A percentile compares a stretch with the other conserved stretches of the same genome.
These are phyloP conservation scores for Penium margaritaceum DNA, from an alignment of 139 green algal genomes.

Conservation along the genomic window DNA sequence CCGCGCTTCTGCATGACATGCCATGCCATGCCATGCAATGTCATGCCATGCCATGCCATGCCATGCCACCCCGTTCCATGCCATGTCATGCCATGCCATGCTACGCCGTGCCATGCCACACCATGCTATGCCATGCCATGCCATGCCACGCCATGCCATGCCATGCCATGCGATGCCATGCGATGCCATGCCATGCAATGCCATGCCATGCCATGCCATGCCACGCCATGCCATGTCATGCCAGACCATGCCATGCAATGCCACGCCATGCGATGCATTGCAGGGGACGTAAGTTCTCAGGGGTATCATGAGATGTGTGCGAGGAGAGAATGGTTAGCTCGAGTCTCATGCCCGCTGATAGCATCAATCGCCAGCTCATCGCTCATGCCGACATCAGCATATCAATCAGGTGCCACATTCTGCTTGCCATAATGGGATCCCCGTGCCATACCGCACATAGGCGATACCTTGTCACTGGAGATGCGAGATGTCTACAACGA, in stretches of 20 bases:
- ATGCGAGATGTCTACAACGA: too few species aligned
- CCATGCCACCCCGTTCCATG: neutral
- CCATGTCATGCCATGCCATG: neutral
- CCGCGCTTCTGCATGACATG: slow-evolving; percentile 37
- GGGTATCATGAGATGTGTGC: too few species aligned
- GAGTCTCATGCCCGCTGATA: too few species aligned
- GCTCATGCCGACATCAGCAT: too few species aligned
- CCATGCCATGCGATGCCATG: neutral
- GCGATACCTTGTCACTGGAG: too few species aligned
- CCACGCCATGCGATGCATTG: neutral
- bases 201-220: neutral
- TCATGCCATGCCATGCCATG: too few species aligned
- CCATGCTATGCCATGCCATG: neutral
- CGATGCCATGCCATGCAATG: neutral
- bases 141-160: neutral
- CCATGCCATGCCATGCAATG: neutral
- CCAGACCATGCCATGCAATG: neutral
- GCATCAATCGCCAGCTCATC: too few species aligned
- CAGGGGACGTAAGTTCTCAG: too few species aligned
- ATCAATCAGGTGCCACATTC: too few species aligned
- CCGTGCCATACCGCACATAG: too few species aligned
- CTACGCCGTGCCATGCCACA: neutral
- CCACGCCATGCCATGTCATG: neutral
- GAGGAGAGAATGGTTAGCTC: too few species aligned
- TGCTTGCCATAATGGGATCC: too few species aligned